Evolutionary conservation across 2,329 filamentous ascomycete species (phyloP).

Genomic region (Neoascochyta sp.): DNA sequence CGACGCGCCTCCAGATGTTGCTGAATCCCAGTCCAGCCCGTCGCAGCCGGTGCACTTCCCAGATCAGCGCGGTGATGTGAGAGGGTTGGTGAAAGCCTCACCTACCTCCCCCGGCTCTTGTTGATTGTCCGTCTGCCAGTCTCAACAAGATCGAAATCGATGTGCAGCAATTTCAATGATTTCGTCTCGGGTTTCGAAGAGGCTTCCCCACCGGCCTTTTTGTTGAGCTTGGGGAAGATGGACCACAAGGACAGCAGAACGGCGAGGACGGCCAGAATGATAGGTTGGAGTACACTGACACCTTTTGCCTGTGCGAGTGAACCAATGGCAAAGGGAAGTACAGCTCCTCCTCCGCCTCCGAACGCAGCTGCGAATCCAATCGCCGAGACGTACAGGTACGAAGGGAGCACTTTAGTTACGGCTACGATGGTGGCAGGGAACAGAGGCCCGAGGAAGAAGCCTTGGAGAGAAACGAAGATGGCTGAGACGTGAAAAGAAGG

Average conservation of each 20-base stretch:
- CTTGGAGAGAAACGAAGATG: conserved; percentile 65
- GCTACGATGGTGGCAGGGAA: conserved; percentile 71
- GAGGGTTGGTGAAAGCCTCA: too few species aligned
- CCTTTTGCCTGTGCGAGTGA: conserved; percentile 60
- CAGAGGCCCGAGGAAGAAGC: conserved; percentile 73
- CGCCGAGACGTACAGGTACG: conserved; percentile 67
- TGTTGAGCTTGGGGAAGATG: conserved; percentile 17
- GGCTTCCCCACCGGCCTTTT: conserved; percentile 5
- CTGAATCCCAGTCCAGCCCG: too few species aligned
- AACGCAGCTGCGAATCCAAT: conserved; percentile 76
- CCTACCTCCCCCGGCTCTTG: too few species aligned
- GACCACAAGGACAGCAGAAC: conserved; percentile 51
- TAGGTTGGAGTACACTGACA: conserved; percentile 55
- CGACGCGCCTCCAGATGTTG: too few species aligned
- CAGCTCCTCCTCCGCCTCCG: conserved; percentile 66
- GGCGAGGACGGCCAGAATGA: conserved; percentile 51
- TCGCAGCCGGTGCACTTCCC: too few species aligned
- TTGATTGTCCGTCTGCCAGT: conserved; percentile 14
- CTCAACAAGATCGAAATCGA: conserved; percentile 20
- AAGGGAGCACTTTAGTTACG: conserved; percentile 67
- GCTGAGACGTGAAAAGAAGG: conserved; percentile 68
- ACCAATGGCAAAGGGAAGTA: conserved; percentile 61
- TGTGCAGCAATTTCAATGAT: conserved; percentile 12
- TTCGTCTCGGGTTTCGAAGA: not conserved
- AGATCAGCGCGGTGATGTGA: too few species aligned